Percentiles rank a stretch among this genome's conserved stretches.
These are phyloP conservation scores for Sicyos baderoa DNA, from an alignment of 306 rosid species.

Conservation along the genomic window DNA sequence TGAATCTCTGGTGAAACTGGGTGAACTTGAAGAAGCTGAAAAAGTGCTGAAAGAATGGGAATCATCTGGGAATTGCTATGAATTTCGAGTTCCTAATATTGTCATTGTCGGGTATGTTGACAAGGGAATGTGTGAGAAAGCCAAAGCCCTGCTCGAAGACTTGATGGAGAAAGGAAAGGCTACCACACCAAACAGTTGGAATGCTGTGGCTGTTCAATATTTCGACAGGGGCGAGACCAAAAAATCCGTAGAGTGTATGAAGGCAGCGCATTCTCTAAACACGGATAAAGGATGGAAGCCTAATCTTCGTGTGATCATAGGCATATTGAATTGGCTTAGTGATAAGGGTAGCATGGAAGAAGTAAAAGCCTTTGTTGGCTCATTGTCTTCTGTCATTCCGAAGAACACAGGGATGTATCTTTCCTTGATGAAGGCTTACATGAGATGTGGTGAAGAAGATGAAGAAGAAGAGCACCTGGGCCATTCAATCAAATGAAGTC, in stretches of 20 bases:
- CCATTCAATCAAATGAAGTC: constrained; percentile 44
- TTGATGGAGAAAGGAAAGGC: constrained; percentile 43
- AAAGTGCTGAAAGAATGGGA: constrained; percentile 64
- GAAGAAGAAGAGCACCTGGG: constrained; percentile 17
- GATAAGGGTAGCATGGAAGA: constrained; percentile 48
- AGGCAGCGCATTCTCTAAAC: constrained; percentile 35
- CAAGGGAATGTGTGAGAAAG: constrained; percentile 49
- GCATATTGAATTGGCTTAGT: constrained; percentile 52
- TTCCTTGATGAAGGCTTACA: constrained; percentile 44
- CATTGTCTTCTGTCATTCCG: constrained; percentile 33
- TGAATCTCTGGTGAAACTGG: constrained; percentile 55
- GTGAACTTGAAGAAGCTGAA: constrained; percentile 64
- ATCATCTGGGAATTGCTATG: constrained; percentile 61
- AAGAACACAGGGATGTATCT: constrained; percentile 41
- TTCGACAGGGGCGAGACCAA: constrained; percentile 40
- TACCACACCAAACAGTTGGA: constrained; percentile 54
- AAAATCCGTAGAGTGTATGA: constrained; percentile 49
- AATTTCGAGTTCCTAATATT: constrained; percentile 47
- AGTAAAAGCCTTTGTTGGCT: constrained; percentile 43
- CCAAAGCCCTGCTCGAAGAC: constrained; percentile 53
- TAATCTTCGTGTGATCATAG: constrained; percentile 25
- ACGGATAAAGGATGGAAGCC: constrained; percentile 52
- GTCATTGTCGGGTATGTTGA: constrained; percentile 42
- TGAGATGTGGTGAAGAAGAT: constrained; percentile 41
- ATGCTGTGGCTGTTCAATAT: constrained; percentile 45